Evolutionary conservation across 1,139 yeast species (phyloP), one percentile per base, ranked within the genome.

Genomic region (Zygoascus hellenicus): DNA sequence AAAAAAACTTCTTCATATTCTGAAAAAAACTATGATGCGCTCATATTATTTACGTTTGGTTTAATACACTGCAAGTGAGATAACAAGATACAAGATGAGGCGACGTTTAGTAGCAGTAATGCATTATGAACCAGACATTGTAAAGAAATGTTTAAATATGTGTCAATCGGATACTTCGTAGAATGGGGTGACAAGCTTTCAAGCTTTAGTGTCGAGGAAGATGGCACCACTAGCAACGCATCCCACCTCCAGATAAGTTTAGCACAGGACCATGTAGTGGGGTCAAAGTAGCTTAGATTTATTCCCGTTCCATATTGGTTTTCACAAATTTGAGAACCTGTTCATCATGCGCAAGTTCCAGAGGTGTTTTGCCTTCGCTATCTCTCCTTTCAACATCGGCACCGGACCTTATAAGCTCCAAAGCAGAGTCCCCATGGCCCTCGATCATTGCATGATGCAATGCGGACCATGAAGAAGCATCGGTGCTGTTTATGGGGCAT

Each of bases 391-490:
- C 68, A 6, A 61, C 51, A 57, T 85, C 88, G 0, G 95, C 96
- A 0, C 94, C 94, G 28, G 73, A 69, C 41, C 74, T 71, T 5
- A 81, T 78, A 43, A 90, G 67, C 37, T 70, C 59, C 1, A 79
- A 73, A 0, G 86, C 96, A 7, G 80, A 78, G 50, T 87, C 96
- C 1, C 83, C 90, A 60, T 83, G 83, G 0, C 97, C 97, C 63
- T 90, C 98, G 0, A 96, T 92, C 47, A 85, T 67, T 0, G 97
- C 96, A 64, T 88, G 95, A 63, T 88, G 95, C 55, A 90, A 64
- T 0, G 96, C 81, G 0, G 95, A 85, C 90, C 94, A 87, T 0
- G 95, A 95, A 45, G 76, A 74, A 15, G 58, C 57, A 61, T 90
- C 97, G 38, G 77, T 75, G 4, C 80, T 72, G 59, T 88, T 86